A percentile compares a stretch with the other conserved stretches of the same genome.
Conservation (phyloP, 192 early-diverging fungal genomes). For the Backusella circina region DNA sequence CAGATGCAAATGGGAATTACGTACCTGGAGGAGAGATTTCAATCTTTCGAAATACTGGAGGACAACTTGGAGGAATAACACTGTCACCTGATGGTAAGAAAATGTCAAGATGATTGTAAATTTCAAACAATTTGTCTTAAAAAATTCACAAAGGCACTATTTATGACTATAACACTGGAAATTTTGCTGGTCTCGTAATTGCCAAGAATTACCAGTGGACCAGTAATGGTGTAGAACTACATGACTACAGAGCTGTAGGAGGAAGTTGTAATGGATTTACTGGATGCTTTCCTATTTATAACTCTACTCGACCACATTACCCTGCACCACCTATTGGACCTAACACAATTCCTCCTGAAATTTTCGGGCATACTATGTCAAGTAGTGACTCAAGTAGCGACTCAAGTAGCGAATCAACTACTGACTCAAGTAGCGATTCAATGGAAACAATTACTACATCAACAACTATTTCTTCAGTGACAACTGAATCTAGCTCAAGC, state of each 20-base stretch:
- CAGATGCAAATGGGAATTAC: not conserved
- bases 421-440: too few relatives aligned
- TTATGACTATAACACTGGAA: not conserved
- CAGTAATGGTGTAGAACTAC: constrained; percentile 1
- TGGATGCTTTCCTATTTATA: not conserved
- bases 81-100: constrained; percentile 1
- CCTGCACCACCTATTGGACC: not conserved
- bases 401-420: not conserved
- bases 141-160: not conserved
- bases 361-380: too few relatives aligned
- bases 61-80: not conserved
- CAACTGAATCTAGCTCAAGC: not conserved
- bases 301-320: not conserved
- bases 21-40: not conserved
- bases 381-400: not conserved
- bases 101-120: not conserved
- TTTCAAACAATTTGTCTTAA: not conserved
- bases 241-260: constrained; percentile 4
- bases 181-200: not conserved
- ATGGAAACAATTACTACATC: not conserved
- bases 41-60: not conserved
- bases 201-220: not conserved
- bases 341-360: not conserved
- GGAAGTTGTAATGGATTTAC: not conserved
- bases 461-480: not conserved